Evolutionary conservation across 805 yeast genomes (phyloP).

Genomic region (Starmerella kuoi): DNA sequence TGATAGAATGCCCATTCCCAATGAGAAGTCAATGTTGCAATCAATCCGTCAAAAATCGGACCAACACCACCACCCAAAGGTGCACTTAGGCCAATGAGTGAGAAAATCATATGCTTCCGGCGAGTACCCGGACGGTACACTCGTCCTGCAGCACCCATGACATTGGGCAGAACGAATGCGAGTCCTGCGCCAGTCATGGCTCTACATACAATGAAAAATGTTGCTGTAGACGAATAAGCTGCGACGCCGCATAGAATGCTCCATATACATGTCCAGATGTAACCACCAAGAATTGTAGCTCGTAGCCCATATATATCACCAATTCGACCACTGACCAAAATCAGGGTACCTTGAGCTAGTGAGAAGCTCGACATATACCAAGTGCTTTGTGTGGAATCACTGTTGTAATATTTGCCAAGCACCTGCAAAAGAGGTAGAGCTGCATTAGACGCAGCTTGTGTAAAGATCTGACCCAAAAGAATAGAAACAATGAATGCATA

Average conservation of each 20-base stretch:
- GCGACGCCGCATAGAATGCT: conserved; percentile 49
- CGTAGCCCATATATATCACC: conserved; percentile 66
- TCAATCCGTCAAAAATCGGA: conserved; percentile 32
- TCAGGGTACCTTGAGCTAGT: conserved; percentile 60
- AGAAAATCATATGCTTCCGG: conserved; percentile 44
- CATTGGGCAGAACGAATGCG: conserved; percentile 48
- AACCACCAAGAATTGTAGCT: conserved; percentile 41
- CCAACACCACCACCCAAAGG: conserved; percentile 54
- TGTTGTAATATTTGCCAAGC: conserved; percentile 27
- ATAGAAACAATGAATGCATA: conserved; percentile 28
- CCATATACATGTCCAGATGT: conserved; percentile 45
- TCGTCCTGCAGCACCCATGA: conserved; percentile 43
- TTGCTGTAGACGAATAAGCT: conserved; percentile 30
- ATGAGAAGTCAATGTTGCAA: conserved; percentile 17
- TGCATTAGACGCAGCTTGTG: conserved; percentile 27
- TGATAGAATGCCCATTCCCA: conserved; percentile 33
- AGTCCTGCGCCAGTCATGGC: conserved; percentile 58
- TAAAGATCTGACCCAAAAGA: conserved; percentile 52
- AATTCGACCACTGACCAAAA: conserved; percentile 52
- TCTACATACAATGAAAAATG: conserved; percentile 33
- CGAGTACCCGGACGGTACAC: conserved; percentile 19
- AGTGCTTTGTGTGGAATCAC: conserved; percentile 26
- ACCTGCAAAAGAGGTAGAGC: conserved; percentile 23
- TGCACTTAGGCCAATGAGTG: conserved; percentile 47
- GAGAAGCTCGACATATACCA: conserved; percentile 69